Conservation (phyloP, 2,329 filamentous ascomycete genomes). For the Penicillium sp. region DNA sequence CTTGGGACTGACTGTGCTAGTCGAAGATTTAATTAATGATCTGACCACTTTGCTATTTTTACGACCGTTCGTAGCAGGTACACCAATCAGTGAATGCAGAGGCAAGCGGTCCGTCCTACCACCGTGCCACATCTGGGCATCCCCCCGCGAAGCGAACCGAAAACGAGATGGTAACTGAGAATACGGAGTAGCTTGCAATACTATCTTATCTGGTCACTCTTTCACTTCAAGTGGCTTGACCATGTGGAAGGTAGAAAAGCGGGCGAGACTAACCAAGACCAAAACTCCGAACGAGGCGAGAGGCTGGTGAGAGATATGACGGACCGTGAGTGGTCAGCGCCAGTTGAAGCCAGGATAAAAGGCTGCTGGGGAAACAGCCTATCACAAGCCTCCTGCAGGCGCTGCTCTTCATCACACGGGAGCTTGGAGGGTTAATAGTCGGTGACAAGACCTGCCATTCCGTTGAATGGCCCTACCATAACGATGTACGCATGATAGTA, state of each 20-base stretch:
- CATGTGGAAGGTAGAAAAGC: not conserved
- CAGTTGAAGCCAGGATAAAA: slow-evolving; percentile 13
- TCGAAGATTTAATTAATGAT: not conserved
- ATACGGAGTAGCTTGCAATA: not conserved
- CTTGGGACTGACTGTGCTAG: not conserved
- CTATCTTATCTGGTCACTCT: not conserved
- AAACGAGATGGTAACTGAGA: not conserved
- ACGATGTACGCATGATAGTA: not conserved
- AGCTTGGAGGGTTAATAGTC: not conserved
- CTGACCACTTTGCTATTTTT: slow-evolving; percentile 7
- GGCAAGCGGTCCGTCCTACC: not conserved
- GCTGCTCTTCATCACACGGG: slow-evolving; percentile 28
- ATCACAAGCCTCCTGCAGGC: slow-evolving; percentile 33
- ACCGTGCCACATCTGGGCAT: not conserved
- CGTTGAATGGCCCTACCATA: not conserved
- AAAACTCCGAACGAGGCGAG: not conserved
- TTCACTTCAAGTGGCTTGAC: not conserved
- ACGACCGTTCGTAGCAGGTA: slow-evolving; percentile 3
- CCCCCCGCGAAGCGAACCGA: slow-evolving; percentile 2
- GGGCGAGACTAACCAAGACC: not conserved
- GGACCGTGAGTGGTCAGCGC: slow-evolving; percentile 1
- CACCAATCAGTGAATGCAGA: slow-evolving; percentile 2
- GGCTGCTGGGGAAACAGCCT: slow-evolving; percentile 19
- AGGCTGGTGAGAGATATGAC: slow-evolving; percentile 15
- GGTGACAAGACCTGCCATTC: slow-evolving; percentile 3